Percentiles rank a stretch among this genome's conserved stretches.
These are phyloP conservation scores for Globisporangium canariense DNA, from an alignment of 352 stramenopile species.

Conservation along the genomic window DNA sequence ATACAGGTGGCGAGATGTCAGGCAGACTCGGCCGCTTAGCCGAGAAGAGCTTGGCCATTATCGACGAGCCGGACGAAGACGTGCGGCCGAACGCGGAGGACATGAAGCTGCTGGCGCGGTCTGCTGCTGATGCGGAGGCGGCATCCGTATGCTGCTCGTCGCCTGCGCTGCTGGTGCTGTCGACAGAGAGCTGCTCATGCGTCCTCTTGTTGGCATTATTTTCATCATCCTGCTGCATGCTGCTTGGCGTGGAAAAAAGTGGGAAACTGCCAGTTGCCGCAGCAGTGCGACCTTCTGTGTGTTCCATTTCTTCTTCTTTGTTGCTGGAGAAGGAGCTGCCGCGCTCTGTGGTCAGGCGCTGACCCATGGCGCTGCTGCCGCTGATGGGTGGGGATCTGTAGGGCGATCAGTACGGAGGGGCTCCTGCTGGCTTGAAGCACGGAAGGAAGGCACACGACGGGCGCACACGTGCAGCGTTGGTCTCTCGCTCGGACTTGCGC, in stretches of 20 bases:
- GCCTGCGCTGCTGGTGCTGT: slow-evolving; percentile 3
- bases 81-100: slow-evolving; percentile 11
- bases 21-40: slow-evolving; percentile 16
- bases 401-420: neutral
- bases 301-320: slow-evolving; percentile 12
- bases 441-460: neutral
- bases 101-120: slow-evolving; percentile 12
- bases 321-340: slow-evolving; percentile 12
- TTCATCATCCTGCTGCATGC: neutral
- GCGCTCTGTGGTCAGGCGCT: slow-evolving; percentile 26
- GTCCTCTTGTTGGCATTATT: neutral
- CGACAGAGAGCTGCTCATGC: neutral
- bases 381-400: neutral
- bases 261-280: slow-evolving; percentile 11
- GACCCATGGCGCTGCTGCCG: slow-evolving; percentile 24
- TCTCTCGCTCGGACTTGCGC: neutral
- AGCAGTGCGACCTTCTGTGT: neutral
- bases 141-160: neutral
- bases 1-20: neutral
- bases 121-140: neutral
- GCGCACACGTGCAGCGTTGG: neutral
- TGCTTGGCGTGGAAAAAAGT: neutral
- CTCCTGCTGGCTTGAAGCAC: neutral
- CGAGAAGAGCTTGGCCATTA: slow-evolving; percentile 23
- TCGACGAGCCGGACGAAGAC: slow-evolving; percentile 12